Evolutionary conservation across 306 rosid species (phyloP).

Genomic region (Pyrus pyrifolia): DNA sequence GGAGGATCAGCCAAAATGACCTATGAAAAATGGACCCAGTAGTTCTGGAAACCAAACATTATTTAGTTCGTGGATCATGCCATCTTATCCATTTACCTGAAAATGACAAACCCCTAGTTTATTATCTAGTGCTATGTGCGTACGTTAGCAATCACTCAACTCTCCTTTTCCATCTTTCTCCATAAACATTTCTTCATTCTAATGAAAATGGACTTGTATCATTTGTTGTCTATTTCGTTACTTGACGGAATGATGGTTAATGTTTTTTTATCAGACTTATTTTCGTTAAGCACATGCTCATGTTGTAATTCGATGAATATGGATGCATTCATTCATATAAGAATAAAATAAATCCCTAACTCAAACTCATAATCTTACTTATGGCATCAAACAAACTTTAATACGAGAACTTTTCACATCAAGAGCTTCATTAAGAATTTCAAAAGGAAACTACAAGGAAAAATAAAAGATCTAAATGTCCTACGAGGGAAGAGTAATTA

Average conservation of each 20-base stretch:
- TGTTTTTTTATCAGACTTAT: background rate
- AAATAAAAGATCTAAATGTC: background rate
- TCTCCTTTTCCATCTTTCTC: background rate
- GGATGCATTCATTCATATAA: background rate
- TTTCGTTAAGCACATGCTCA: background rate
- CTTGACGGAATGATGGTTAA: background rate
- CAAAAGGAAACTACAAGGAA: background rate
- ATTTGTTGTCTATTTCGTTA: background rate
- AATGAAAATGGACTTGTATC: background rate
- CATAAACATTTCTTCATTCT: background rate
- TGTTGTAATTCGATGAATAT: background rate
- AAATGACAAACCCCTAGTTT: background rate
- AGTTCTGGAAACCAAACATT: slow-evolving; percentile 12
- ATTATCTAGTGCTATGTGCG: slow-evolving; percentile 1
- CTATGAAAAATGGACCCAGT: slow-evolving; percentile 11
- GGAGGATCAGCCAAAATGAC: slow-evolving; percentile 7
- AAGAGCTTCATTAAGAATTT: background rate
- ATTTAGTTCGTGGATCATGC: slow-evolving; percentile 5
- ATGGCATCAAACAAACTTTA: background rate
- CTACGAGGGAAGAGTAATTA: background rate
- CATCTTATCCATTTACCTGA: slow-evolving; percentile 20
- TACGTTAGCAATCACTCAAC: slow-evolving; percentile 8
- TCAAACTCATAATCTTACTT: background rate
- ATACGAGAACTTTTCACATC: background rate
- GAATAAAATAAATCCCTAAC: background rate